Percentiles rank a stretch among this genome's conserved stretches.
phyloP scores from a whole-genome alignment of 306 rosid species.

The Comarum palustre region DNA sequence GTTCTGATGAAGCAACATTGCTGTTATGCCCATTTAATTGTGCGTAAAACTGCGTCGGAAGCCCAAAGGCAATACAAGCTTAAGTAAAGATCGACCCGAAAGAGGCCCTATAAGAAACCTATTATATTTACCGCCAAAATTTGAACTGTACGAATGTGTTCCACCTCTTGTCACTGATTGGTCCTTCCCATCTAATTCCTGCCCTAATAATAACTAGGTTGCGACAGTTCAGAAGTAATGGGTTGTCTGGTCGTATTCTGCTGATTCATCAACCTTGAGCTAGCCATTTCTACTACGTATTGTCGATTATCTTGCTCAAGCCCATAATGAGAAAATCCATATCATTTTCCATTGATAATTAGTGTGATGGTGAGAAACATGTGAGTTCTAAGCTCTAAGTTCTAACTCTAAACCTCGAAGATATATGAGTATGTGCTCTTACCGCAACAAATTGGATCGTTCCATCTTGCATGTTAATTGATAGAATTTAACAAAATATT shows the following conservation, averaged over 20 bases:
- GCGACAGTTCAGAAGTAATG: not conserved
- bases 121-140: slow-evolving; percentile 4
- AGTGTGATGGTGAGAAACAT: not conserved
- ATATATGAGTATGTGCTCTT: not conserved
- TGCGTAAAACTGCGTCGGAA: no score
- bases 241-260: not conserved
- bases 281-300: not conserved
- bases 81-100: not conserved
- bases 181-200: not conserved
- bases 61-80: not conserved
- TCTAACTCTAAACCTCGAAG: not conserved
- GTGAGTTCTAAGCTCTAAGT: not conserved
- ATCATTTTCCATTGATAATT: not conserved
- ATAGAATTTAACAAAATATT: not conserved
- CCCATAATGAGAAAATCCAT: not conserved
- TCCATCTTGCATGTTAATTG: not conserved
- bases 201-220: not conserved
- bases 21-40: no score
- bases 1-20: no score
- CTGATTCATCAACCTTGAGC: not conserved
- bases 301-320: not conserved
- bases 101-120: not conserved
- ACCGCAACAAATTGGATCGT: not conserved
- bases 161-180: no score
- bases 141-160: not conserved